Conservation (phyloP, 2,329 filamentous ascomycete genomes). For the Claviceps maximensis region DNA sequence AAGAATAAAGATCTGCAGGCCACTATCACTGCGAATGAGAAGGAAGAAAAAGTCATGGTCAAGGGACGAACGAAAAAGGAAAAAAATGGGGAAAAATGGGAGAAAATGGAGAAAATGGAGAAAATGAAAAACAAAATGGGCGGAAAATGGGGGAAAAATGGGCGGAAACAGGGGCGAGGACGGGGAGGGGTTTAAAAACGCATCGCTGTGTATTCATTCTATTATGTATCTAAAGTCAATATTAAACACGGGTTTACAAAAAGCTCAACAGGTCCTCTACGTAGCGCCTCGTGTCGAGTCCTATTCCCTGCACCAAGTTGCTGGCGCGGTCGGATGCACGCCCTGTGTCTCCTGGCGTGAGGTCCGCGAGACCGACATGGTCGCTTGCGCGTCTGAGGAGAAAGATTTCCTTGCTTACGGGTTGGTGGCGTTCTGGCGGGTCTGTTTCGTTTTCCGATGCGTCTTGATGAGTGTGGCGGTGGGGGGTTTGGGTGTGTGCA, state of each 20-base stretch:
- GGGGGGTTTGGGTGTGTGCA: background rate
- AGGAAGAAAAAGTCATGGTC: too few relatives aligned
- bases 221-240: too few relatives aligned
- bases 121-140: too few relatives aligned
- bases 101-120: too few relatives aligned
- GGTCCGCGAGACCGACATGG: slow-evolving; percentile 27
- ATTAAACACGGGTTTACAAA: slow-evolving; percentile 13
- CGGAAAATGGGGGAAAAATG: too few relatives aligned
- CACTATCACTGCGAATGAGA: too few relatives aligned
- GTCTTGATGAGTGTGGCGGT: background rate
- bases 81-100: too few relatives aligned
- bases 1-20: too few relatives aligned
- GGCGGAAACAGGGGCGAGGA: too few relatives aligned
- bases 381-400: slow-evolving; percentile 48
- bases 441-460: background rate
- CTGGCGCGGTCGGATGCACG: slow-evolving; percentile 42
- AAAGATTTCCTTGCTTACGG: slow-evolving; percentile 44
- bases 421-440: background rate
- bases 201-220: too few relatives aligned
- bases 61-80: too few relatives aligned
- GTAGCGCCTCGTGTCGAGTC: slow-evolving; percentile 62
- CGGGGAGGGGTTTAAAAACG: too few relatives aligned
- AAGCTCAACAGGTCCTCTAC: slow-evolving; percentile 59
- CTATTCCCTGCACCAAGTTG: slow-evolving; percentile 57
- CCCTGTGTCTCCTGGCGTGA: slow-evolving; percentile 21